Evolutionary conservation across 805 yeast species (phyloP), one percentile per base, ranked within the genome.

Genomic region (Hanseniaspora pseudoguilliermondii): DNA sequence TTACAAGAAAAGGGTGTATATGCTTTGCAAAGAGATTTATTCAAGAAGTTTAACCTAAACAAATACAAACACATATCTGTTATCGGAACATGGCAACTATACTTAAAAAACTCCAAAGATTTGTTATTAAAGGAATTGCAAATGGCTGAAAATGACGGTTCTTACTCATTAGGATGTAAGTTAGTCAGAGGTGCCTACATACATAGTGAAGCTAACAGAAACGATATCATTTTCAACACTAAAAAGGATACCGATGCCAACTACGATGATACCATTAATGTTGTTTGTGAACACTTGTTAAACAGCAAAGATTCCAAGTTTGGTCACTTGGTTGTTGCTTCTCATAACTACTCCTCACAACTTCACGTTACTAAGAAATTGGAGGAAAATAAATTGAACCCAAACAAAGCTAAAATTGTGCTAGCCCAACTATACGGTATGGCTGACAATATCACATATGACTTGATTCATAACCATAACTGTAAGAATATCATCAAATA

Each of bases 131-230:
- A 71, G 41, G 97, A 90, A 66, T 78, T 79, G 60, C 69, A 74
- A 60, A 72, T 81, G 56, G 96, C 97, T 18, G 61, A 70, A 57
- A 67, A 75, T 55, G 75, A 78, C 54, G 69, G 71, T 20, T 9
- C 38, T 23, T 90, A 90, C 69, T 78, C 84, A 65, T 71, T 89
- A 57, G 96, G 96, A 21, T 73, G 89, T 74, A 90, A 90, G 70
- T 76, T 90, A 55, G 97, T 90, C 18, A 81, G 97, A 69, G 97
- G 97, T 60, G 97, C 97, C 16, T 90, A 90, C 73, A 80, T 90
- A 59, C 96, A 90, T 67, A 80, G 95, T 6, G 97, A 90, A 72
- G 78, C 84, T 38, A 75, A 83, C 60, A 76, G 97, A 65, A 60
- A 65, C 52, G 61, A 69, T 5, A 83, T 86, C 20, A 87, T 90